Evolutionary conservation across 1,139 yeast species (phyloP).

Genomic region (Kurtzmaniella quercitrusa): DNA sequence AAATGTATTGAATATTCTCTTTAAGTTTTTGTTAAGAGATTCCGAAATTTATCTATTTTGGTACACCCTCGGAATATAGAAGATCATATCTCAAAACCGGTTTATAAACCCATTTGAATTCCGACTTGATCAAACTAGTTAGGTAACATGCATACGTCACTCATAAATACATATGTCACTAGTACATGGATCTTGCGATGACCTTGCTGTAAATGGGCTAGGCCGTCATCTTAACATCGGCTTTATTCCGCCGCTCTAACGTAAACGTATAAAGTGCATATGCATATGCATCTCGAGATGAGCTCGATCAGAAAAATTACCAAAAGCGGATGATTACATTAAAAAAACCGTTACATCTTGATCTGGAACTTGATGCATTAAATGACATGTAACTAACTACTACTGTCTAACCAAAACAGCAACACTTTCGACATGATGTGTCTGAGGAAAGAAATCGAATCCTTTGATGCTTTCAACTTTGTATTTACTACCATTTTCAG

Average conservation of each 20-base stretch:
- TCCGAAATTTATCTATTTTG: too few relatives aligned
- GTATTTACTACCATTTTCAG: constrained; percentile 61
- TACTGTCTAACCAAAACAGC: constrained; percentile 57
- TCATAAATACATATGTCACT: not conserved
- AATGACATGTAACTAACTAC: not conserved
- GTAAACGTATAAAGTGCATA: not conserved
- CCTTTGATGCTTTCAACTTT: constrained; percentile 81
- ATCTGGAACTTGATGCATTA: not conserved
- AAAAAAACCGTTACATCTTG: not conserved
- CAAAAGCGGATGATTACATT: not conserved
- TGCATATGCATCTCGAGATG: not conserved
- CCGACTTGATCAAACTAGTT: not conserved
- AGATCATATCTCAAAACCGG: not conserved
- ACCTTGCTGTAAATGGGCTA: not conserved
- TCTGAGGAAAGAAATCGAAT: constrained; percentile 96
- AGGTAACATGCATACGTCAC: not conserved
- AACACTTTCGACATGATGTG: constrained; percentile 95
- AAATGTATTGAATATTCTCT: too few relatives aligned
- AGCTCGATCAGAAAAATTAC: not conserved
- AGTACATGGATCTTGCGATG: not conserved
- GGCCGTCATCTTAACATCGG: too few relatives aligned
- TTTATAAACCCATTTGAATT: not conserved
- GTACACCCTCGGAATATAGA: not conserved
- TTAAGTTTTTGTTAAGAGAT: too few relatives aligned
- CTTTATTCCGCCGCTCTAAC: too few relatives aligned